Evolutionary conservation across 495 filamentous ascomycete genomes (phyloP).

Genomic region (Aspergillus ellipticus): DNA sequence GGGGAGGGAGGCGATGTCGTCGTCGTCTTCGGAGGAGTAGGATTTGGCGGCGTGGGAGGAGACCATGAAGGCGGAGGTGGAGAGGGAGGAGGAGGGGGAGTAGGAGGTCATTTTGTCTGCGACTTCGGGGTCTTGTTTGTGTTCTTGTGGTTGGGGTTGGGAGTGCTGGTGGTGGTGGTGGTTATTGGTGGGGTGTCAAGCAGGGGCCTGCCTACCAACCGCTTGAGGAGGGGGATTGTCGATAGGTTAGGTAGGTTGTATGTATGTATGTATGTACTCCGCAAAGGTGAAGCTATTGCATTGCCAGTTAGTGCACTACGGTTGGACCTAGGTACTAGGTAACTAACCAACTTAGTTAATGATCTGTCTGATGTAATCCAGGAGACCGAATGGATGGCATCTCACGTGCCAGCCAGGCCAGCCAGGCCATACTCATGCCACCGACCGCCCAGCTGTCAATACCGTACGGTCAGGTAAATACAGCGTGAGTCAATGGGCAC

Average conservation of each 20-base stretch:
- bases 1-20: constrained; percentile 76
- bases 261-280: too few relatives aligned
- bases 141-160: not conserved
- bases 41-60: constrained; percentile 36
- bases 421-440: too few relatives aligned
- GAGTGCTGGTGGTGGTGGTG: constrained; percentile 1
- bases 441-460: not conserved
- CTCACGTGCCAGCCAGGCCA: constrained; percentile 7
- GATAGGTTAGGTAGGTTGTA: too few relatives aligned
- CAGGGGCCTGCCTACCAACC: constrained; percentile 38
- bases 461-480: constrained; percentile 2
- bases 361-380: constrained; percentile 17
- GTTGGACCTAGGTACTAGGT: too few relatives aligned
- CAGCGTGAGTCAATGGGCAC: constrained; percentile 9
- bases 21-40: constrained; percentile 46
- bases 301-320: too few relatives aligned
- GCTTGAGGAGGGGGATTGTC: constrained; percentile 22
- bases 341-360: too few relatives aligned
- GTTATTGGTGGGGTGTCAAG: constrained; percentile 4
- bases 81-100: constrained; percentile 40
- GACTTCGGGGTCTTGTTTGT: too few relatives aligned
- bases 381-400: not conserved
- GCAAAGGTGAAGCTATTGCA: not conserved
- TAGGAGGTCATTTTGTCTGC: constrained; percentile 31
- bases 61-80: constrained; percentile 41